phyloP scores from a whole-genome alignment of 345 rosid genomes.

The Moricandia arvensis region DNA sequence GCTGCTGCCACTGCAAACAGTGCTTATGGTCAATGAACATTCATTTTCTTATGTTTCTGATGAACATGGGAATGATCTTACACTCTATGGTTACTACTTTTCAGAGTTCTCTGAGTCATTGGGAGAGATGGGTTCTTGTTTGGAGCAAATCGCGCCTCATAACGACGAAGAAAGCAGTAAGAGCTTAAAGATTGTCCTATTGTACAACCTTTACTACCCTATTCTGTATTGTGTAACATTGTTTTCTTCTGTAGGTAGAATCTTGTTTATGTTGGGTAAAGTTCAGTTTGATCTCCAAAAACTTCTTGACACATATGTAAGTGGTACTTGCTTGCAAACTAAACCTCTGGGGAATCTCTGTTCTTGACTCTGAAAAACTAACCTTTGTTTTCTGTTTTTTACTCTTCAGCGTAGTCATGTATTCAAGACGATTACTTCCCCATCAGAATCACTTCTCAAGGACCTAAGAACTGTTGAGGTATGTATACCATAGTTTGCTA shows the following conservation, averaged over 20 bases:
- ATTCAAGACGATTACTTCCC: conserved; percentile 72
- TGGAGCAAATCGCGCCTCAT: conserved; percentile 69
- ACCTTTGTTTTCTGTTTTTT: conserved; percentile 13
- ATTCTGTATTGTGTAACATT: conserved; percentile 11
- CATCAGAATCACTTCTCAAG: conserved; percentile 89
- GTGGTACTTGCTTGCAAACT: conserved; percentile 35
- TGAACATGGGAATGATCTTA: background rate
- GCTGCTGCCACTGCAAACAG: conserved; percentile 95
- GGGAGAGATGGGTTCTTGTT: conserved; percentile 89
- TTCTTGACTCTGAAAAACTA: background rate
- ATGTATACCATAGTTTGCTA: conserved; percentile 38
- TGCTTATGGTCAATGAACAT: conserved; percentile 64
- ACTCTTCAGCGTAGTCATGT: conserved; percentile 77
- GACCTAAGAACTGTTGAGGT: conserved; percentile 98
- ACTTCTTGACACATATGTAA: conserved; percentile 89
- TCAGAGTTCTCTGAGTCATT: conserved; percentile 95
- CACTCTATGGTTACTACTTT: background rate
- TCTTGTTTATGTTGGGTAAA: conserved; percentile 71
- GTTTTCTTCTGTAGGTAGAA: conserved; percentile 53
- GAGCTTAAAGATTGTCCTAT: conserved; percentile 5
- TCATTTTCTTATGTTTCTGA: background rate
- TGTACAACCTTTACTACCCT: background rate
- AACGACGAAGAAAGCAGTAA: conserved; percentile 77
- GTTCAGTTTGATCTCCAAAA: conserved; percentile 85
- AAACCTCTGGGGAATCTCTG: background rate